Evolutionary conservation across 2,329 filamentous ascomycete genomes (phyloP), one percentile per base, ranked within the genome.

Genomic region (Colletotrichum falcatum): DNA sequence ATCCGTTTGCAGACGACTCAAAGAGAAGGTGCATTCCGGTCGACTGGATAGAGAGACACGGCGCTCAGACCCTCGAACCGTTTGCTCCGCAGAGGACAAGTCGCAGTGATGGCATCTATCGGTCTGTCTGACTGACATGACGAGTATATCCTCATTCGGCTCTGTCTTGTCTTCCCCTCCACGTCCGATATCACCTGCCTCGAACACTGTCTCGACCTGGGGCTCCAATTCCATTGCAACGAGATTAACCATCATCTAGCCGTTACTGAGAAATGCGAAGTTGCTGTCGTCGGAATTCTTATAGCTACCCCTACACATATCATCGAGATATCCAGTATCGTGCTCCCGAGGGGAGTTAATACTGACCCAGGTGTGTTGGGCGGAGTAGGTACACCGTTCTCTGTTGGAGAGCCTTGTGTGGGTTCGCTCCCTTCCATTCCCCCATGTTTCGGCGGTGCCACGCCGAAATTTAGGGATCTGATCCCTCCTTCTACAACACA

Each of bases 1-100:
- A 35, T 70, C 61, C 58, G 58, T 63, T 56, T 58, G 14, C 37
- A 44, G 53, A 48, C 62, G 67, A 62, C 64, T 67, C 42, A 53
- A 42, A 53, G n/a, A 46, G 30, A 37, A 39, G 23, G 67, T 35
- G 39, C 51, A 67, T 70, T 67, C 64, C 67, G 39, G 23, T 8
- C 12, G 18, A 58, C 33, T 44, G 58, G 28, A 20, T 53, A 51
- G 48, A 62, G 56, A 37, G 53, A 55, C 53, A 37, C 6, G 53
- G 53, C 30, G 20, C 33, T 2, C 35, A 42, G 33, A 58, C 44
- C 39, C 18, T 48, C 63, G 49, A 61, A 48, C 56, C 42, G 44
- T 26, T 61, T 46, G 42, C 58, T n/a, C 44, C 11, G 58, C n/a
- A 23, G 12, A 54, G 30, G 20, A 54, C 28, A n/a, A 35, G 51